A percentile compares a stretch with the other conserved stretches of the same genome.
phyloP scores from a whole-genome alignment of 208 protist genomes.

The Naegleria fowleri region DNA sequence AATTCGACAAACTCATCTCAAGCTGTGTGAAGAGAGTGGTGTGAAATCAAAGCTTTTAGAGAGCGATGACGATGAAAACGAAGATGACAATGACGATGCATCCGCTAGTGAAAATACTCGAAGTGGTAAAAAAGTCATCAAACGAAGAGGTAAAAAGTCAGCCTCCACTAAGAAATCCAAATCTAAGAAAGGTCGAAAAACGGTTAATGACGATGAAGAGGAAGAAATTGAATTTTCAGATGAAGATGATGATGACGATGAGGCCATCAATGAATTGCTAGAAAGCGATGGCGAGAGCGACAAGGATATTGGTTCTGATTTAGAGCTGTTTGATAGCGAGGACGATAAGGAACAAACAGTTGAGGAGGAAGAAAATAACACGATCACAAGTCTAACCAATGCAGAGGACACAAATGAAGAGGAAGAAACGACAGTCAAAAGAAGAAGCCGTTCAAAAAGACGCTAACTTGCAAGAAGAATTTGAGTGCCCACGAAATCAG shows the following conservation, averaged over 20 bases:
- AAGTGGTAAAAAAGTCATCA: not conserved
- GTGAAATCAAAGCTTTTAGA: not conserved
- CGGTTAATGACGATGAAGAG: not conserved
- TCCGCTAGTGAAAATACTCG: not conserved
- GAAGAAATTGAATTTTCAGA: not conserved
- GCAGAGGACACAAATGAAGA: not conserved
- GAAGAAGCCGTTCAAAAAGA: not conserved
- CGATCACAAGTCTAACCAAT: not conserved
- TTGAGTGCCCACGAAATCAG: no score
- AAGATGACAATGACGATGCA: not conserved
- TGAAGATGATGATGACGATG: not conserved
- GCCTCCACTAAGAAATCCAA: not conserved
- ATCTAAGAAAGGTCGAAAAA: not conserved
- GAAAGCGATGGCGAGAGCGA: no score
- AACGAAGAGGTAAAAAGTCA: not conserved
- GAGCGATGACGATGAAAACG: not conserved
- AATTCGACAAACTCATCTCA: not conserved
- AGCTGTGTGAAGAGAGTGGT: not conserved
- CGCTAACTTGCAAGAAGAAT: not conserved
- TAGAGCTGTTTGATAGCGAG: no score
- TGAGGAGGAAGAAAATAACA: not conserved
- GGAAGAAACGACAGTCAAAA: not conserved
- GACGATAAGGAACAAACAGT: no score
- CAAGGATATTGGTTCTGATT: no score
- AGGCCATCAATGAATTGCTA: no score